Base-by-base conservation (phyloP, 257 asterid species). In the Solanum chiquidenum region DNA sequence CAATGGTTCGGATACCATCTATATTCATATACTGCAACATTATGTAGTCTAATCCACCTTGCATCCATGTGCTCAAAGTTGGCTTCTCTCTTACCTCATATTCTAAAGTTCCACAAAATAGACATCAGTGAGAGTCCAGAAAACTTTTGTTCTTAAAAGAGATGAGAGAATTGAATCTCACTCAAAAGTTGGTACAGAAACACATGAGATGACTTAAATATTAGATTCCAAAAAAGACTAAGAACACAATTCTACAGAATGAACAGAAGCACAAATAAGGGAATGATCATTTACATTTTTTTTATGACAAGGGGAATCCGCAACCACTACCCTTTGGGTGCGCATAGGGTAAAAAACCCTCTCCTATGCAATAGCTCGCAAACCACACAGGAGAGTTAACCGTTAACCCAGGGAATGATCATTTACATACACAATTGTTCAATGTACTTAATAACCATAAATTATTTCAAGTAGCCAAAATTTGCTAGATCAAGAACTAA, bases 11-110 rank as follows among this genome's bases (percentile, higher is more conserved):
- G 92, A 97, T 97, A 35, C 98, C 99, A 86, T 97, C 98, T 71
- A 86, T 92, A 86, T 93, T 91, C 86, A 95, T 90, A 92, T 94
- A 93, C 89, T 97, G 98, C 91, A 97, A 91, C 93, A 92, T 90
- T 89, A 97, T 97, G 94, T 95, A 93, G 89, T 95, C 99, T 83
- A 97, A 94, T 68, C 99, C 99, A 88, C 98, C 98, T 94, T 92
- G 93, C 99, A 97, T 97, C 99, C 99, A 97, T 68, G 98, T 94
- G 90, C 87, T 86, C 90, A 95, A 86, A 86, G 92, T 88, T 82
- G 95, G 94, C 85, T 95, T 92, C 94, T 93, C 98, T 88, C 94
- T 91, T 75, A 97, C 98, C 95, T 95, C 98, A 72, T 97, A 97
- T 90, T 97, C 99, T 97, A 91, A 80, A 87, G 88, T 84, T 44